A percentile compares a stretch with the other conserved stretches of the same genome.
These are phyloP conservation scores for Aspergillus pseudoviridinutans DNA, from an alignment of 2,329 filamentous ascomycete species.

Conservation along the genomic window DNA sequence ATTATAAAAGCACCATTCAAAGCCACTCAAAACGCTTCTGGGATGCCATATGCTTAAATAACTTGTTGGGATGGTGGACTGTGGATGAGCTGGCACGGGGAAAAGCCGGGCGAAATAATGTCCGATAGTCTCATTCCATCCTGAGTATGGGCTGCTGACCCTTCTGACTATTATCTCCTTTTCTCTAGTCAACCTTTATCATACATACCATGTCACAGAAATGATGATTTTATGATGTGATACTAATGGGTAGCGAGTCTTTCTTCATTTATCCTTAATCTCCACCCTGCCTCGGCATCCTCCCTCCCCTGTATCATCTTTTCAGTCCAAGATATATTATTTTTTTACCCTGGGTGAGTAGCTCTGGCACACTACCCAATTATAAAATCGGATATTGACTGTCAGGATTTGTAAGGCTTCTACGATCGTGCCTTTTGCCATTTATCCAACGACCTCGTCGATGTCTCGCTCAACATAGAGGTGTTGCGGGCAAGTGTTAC, in stretches of 20 bases:
- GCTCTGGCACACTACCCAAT: neutral
- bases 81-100: neutral
- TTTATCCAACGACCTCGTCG: neutral
- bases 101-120: slow-evolving; percentile 7
- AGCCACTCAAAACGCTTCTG: neutral
- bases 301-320: neutral
- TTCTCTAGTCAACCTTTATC: neutral
- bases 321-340: neutral
- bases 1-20: neutral
- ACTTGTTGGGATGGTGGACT: neutral
- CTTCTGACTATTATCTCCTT: neutral
- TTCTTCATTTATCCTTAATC: neutral
- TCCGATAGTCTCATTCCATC: slow-evolving; percentile 1
- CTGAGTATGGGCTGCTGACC: neutral
- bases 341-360: neutral
- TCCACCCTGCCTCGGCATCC: neutral
- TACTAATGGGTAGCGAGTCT: neutral
- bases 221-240: neutral
- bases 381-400: neutral
- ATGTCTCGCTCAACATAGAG: neutral
- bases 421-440: neutral
- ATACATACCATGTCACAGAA: neutral
- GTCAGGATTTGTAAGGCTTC: neutral
- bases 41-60: neutral
- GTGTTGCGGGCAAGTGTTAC: neutral